phyloP scores from a whole-genome alignment of 352 stramenopile species.

The Globisporangium emineosum region DNA sequence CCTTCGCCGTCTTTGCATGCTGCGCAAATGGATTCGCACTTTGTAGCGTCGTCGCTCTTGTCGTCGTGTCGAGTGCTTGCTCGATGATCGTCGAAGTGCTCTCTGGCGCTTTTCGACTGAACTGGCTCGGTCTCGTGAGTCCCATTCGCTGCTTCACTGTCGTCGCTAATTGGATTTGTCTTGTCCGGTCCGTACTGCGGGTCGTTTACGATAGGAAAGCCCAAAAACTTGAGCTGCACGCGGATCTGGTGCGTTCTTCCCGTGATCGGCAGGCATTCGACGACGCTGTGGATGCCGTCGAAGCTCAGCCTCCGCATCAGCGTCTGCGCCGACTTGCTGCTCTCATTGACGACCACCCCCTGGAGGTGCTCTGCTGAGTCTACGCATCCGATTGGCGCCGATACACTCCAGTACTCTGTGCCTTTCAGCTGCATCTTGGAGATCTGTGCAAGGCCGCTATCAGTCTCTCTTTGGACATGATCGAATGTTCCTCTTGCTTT shows the following conservation, averaged over 20 bases:
- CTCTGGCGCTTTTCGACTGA: not conserved
- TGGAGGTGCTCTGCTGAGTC: slow-evolving; percentile 19
- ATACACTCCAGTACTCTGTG: slow-evolving; percentile 33
- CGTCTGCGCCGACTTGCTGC: slow-evolving; percentile 37
- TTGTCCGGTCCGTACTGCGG: slow-evolving; percentile 86
- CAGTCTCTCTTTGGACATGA: slow-evolving; percentile 16
- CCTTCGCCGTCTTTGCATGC: slow-evolving; percentile 19
- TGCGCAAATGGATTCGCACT: slow-evolving; percentile 16
- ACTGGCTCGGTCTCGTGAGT: not conserved
- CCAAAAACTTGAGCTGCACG: slow-evolving; percentile 88
- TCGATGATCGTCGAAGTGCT: not conserved
- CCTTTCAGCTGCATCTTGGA: slow-evolving; percentile 1
- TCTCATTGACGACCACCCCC: slow-evolving; percentile 11
- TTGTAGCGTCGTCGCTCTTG: not conserved
- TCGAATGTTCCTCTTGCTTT: slow-evolving; percentile 17
- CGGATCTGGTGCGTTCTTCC: slow-evolving; percentile 95
- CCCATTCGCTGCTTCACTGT: not conserved
- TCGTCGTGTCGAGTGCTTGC: not conserved
- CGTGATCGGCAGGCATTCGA: slow-evolving; percentile 89
- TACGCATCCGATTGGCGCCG: slow-evolving; percentile 35
- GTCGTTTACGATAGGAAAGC: slow-evolving; percentile 92
- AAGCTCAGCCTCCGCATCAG: slow-evolving; percentile 27
- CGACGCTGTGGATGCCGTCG: slow-evolving; percentile 51
- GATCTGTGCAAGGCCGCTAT: slow-evolving; percentile 12
- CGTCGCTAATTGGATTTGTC: not conserved